These are phyloP conservation scores for Penicillium olsonii DNA, from an alignment of 2,329 filamentous ascomycete genomes.

Conservation along the genomic window DNA sequence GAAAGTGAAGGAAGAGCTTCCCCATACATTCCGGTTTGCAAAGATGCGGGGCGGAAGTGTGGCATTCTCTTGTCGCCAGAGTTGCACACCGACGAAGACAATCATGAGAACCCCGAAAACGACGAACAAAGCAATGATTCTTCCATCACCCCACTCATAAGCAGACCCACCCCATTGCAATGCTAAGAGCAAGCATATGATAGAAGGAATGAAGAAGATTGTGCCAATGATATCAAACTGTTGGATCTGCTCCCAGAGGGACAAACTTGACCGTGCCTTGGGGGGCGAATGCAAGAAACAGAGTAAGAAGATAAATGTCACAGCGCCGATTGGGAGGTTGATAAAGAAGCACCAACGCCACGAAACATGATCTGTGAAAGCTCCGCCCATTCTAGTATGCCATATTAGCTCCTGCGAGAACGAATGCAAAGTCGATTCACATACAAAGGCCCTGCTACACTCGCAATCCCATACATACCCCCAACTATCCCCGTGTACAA, in stretches of 20 bases:
- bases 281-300: too few species aligned
- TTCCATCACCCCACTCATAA: constrained; percentile 19
- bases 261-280: too few species aligned
- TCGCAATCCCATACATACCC: neutral
- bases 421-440: too few species aligned
- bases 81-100: constrained; percentile 49
- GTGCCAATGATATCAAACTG: constrained; percentile 42
- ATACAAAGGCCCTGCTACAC: constrained; percentile 39
- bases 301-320: too few species aligned
- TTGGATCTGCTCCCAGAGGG: constrained; percentile 41
- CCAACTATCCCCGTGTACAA: neutral
- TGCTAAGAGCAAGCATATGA: constrained; percentile 26
- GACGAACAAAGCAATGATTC: constrained; percentile 25
- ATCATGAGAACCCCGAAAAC: constrained; percentile 30
- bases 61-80: constrained; percentile 52
- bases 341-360: constrained; percentile 49
- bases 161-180: constrained; percentile 25
- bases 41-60: constrained; percentile 55
- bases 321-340: constrained; percentile 46
- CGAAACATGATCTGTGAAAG: constrained; percentile 39
- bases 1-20: constrained; percentile 6
- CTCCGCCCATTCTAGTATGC: constrained; percentile 50
- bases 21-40: constrained; percentile 45
- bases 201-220: constrained; percentile 29
- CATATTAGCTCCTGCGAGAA: too few species aligned